Percentiles rank a stretch among this genome's conserved stretches.
phyloP scores from a whole-genome alignment of 768 basidiomycete species.

The Hirschioporus abietinus region DNA sequence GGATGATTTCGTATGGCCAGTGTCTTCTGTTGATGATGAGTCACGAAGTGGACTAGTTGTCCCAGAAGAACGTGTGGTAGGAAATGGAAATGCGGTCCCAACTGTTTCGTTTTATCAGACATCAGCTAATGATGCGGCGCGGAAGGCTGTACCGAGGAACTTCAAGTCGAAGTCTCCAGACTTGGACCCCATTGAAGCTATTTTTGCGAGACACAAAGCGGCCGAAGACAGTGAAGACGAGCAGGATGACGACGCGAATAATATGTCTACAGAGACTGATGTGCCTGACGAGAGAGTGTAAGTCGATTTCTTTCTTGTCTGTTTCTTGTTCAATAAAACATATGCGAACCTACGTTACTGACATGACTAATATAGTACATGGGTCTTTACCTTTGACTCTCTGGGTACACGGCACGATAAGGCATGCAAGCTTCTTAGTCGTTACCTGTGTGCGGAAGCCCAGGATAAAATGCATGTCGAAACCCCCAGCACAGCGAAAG shows the following conservation, averaged over 20 bases:
- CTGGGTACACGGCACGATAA: constrained; percentile 68
- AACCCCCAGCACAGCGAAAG: constrained; percentile 33
- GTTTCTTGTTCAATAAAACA: not conserved
- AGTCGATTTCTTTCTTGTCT: not conserved
- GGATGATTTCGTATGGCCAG: not conserved
- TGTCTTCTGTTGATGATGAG: not conserved
- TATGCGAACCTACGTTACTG: not conserved
- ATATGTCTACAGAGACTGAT: not conserved
- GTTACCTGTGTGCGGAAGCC: constrained; percentile 77
- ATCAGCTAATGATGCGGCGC: not conserved
- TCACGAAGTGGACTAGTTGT: not conserved
- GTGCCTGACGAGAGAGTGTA: not conserved
- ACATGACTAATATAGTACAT: constrained; percentile 42
- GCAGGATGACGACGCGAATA: not conserved
- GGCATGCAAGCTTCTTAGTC: constrained; percentile 52
- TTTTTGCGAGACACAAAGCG: not conserved
- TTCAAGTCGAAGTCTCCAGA: not conserved
- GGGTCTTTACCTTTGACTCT: constrained; percentile 88
- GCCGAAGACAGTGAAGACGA: constrained; percentile 3
- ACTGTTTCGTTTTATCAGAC: not conserved
- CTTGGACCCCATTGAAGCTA: not conserved
- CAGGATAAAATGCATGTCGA: constrained; percentile 54
- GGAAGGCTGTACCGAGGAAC: not conserved
- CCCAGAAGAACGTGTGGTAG: no score
- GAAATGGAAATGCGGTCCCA: not conserved